A percentile compares a stretch with the other conserved stretches of the same genome.
Evolutionary conservation across 805 yeast genomes (phyloP).

Genomic region (Tetrapisispora phaffii): DNA sequence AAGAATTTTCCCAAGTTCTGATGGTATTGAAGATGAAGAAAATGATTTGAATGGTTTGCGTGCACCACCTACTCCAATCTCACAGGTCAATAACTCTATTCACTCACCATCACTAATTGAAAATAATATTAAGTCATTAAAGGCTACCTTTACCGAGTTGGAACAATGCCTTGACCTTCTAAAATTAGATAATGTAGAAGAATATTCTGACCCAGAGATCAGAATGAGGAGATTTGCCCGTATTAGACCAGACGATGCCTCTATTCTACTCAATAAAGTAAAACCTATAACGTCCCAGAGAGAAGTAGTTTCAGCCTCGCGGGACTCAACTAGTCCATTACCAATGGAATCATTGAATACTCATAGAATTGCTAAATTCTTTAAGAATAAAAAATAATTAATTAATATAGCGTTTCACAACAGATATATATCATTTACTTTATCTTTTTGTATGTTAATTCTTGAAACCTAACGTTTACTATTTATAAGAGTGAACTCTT

Average conservation of each 20-base stretch:
- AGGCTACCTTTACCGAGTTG: constrained; percentile 67
- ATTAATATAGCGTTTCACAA: neutral
- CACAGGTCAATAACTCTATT: constrained; percentile 6
- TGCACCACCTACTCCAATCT: constrained; percentile 13
- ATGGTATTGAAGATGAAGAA: constrained; percentile 9
- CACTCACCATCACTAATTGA: constrained; percentile 21
- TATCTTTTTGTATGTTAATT: too few relatives aligned
- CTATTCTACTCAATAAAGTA: constrained; percentile 44
- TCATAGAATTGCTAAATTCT: constrained; percentile 4
- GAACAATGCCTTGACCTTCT: constrained; percentile 72
- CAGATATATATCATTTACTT: too few relatives aligned
- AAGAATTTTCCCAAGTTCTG: constrained; percentile 26
- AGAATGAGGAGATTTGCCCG: constrained; percentile 64
- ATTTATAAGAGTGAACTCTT: too few relatives aligned
- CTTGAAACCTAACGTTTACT: too few relatives aligned
- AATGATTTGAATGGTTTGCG: constrained; percentile 16
- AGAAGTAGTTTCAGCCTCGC: neutral
- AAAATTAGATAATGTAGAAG: constrained; percentile 52
- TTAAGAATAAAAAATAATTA: constrained; percentile 1
- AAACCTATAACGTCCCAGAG: constrained; percentile 1
- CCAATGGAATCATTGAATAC: constrained; percentile 3
- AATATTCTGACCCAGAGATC: constrained; percentile 45
- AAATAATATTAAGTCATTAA: constrained; percentile 40
- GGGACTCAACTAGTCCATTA: neutral
- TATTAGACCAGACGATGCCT: constrained; percentile 64